These are phyloP conservation scores for Chiua virens DNA, from an alignment of 768 basidiomycete species.

Conservation along the genomic window DNA sequence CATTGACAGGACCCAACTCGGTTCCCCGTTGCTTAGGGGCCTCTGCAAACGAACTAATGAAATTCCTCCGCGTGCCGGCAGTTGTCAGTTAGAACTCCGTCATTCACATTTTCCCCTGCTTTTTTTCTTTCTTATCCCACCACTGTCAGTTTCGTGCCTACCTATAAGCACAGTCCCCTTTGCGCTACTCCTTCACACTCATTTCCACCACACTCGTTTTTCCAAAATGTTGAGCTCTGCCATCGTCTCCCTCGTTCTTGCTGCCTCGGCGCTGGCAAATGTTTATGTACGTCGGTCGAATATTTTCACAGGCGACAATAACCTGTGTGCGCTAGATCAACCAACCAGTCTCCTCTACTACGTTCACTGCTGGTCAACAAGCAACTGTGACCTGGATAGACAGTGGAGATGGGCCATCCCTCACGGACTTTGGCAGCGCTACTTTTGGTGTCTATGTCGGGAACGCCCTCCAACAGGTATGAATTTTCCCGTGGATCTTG, in stretches of 20 bases:
- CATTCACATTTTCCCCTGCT: not conserved
- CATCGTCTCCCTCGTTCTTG: constrained; percentile 50
- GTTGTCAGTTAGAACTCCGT: constrained; percentile 34
- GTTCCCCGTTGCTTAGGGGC: not conserved
- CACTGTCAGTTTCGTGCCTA: not conserved
- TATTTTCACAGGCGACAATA: not conserved
- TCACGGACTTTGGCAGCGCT: constrained; percentile 51
- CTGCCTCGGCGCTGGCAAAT: constrained; percentile 53
- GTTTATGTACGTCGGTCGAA: constrained; percentile 49
- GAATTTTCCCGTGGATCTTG: not conserved
- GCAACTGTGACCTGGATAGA: constrained; percentile 63
- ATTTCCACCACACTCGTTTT: constrained; percentile 20
- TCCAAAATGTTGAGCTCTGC: constrained; percentile 50
- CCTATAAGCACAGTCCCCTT: constrained; percentile 1
- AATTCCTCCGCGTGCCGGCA: not conserved
- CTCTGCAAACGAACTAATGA: not conserved
- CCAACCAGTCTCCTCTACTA: constrained; percentile 45
- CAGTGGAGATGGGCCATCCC: constrained; percentile 43
- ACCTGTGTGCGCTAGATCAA: constrained; percentile 48
- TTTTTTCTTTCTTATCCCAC: not conserved
- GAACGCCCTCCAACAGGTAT: constrained; percentile 60
- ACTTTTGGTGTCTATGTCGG: constrained; percentile 64
- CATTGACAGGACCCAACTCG: not conserved
- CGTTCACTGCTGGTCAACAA: constrained; percentile 49
- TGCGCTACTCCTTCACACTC: constrained; percentile 21